phyloP scores from a whole-genome alignment of 2,329 filamentous ascomycete genomes.

The Blastomyces percursus region DNA sequence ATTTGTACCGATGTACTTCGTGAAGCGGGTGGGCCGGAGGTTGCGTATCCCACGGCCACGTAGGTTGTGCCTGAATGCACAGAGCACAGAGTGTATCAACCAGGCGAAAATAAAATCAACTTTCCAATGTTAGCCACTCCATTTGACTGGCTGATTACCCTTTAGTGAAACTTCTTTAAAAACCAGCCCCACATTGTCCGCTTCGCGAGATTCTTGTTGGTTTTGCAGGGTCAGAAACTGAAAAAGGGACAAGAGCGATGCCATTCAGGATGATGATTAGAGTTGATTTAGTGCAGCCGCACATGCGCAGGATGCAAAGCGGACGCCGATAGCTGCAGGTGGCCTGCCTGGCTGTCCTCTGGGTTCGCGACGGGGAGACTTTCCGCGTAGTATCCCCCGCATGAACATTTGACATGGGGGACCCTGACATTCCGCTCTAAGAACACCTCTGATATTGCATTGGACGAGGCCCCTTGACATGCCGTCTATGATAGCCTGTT shows the following conservation, averaged over 20 bases:
- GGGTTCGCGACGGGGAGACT: not conserved
- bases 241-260: not conserved
- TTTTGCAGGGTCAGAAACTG: not conserved
- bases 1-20: too few species aligned
- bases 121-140: too few species aligned
- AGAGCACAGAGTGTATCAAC: too few species aligned
- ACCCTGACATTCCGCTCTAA: not conserved
- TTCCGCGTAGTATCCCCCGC: not conserved
- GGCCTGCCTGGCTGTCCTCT: not conserved
- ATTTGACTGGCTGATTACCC: too few species aligned
- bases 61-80: too few species aligned
- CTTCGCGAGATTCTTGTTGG: not conserved
- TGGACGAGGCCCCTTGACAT: not conserved
- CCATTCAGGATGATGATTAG: not conserved
- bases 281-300: not conserved
- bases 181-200: not conserved
- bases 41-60: too few species aligned
- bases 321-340: not conserved
- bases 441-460: not conserved
- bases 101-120: too few species aligned
- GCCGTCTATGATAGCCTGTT: not conserved
- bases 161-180: not conserved
- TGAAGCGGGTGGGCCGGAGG: too few species aligned
- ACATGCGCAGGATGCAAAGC: not conserved
- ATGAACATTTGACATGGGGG: not conserved